Percentiles rank a stretch among this genome's conserved stretches.
phyloP scores from a whole-genome alignment of 1,139 yeast species.

The Taiozyma sp. region DNA sequence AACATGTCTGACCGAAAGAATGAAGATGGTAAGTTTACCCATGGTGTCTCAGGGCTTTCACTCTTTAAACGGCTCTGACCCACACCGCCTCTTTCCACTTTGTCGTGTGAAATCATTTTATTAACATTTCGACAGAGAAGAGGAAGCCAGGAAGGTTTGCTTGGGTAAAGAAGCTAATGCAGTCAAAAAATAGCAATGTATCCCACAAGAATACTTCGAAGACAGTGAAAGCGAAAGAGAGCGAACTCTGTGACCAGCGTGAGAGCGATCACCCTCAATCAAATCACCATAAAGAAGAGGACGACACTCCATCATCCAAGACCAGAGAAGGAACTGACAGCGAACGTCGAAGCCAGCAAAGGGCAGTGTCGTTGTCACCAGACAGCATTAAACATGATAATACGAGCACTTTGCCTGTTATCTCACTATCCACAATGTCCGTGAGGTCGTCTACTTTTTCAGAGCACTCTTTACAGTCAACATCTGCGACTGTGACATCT shows the following conservation, averaged over 20 bases:
- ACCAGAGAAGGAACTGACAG: not conserved
- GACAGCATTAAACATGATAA: constrained; percentile 27
- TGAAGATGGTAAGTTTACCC: not conserved
- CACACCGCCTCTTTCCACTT: not conserved
- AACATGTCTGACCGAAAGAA: not conserved
- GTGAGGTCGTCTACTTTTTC: constrained; percentile 31
- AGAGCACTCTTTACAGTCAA: constrained; percentile 33
- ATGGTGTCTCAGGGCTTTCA: not conserved
- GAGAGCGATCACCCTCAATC: not conserved
- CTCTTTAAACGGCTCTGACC: not conserved
- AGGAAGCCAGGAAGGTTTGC: constrained; percentile 12
- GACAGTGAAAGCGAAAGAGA: not conserved
- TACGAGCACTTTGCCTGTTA: constrained; percentile 46
- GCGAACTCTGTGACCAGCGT: not conserved
- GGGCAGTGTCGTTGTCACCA: constrained; percentile 9
- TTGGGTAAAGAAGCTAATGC: constrained; percentile 17
- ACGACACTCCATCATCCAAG: not conserved
- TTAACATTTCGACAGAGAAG: not conserved
- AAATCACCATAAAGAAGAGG: not conserved
- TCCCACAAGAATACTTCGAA: not conserved
- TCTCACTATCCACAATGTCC: constrained; percentile 45
- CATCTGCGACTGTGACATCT: constrained; percentile 32
- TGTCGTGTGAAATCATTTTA: not conserved
- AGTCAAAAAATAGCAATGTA: constrained; percentile 5
- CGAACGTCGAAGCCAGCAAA: not conserved